phyloP scores from a whole-genome alignment of 2,329 filamentous ascomycete species.

The Colletotrichum cuscutae region DNA sequence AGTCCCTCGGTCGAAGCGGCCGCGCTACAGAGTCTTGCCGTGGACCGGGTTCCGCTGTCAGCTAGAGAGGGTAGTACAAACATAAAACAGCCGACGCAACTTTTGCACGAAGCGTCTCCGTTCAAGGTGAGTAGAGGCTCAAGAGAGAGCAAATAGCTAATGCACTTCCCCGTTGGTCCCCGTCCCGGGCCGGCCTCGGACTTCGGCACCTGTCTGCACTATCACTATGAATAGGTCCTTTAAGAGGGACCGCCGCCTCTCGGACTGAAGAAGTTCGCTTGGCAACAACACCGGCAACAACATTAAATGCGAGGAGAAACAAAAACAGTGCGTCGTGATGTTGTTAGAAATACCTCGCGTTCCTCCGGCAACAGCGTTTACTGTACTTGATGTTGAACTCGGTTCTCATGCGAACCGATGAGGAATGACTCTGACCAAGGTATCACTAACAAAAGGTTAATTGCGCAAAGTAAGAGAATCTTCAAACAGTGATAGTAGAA shows the following conservation, averaged over 20 bases:
- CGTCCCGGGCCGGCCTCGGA: not conserved
- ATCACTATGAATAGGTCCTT: not conserved
- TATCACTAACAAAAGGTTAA: not conserved
- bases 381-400: not conserved
- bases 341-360: not conserved
- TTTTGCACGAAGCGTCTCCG: not conserved
- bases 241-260: not conserved
- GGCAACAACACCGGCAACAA: not conserved
- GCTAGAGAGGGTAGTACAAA: not conserved
- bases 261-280: not conserved
- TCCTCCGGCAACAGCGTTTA: not conserved
- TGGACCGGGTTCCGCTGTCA: conserved; percentile 31
- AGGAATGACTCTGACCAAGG: not conserved
- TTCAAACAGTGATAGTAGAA: not conserved
- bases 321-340: not conserved
- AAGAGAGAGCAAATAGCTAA: not conserved
- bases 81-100: not conserved
- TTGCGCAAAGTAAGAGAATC: not conserved
- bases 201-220: not conserved
- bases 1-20: conserved; percentile 20
- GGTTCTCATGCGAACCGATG: not conserved
- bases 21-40: conserved; percentile 1
- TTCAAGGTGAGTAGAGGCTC: no score
- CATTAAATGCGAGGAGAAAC: not conserved
- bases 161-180: not conserved